phyloP scores from a whole-genome alignment of 257 asterid genomes.

The Solanum paucissectum region DNA sequence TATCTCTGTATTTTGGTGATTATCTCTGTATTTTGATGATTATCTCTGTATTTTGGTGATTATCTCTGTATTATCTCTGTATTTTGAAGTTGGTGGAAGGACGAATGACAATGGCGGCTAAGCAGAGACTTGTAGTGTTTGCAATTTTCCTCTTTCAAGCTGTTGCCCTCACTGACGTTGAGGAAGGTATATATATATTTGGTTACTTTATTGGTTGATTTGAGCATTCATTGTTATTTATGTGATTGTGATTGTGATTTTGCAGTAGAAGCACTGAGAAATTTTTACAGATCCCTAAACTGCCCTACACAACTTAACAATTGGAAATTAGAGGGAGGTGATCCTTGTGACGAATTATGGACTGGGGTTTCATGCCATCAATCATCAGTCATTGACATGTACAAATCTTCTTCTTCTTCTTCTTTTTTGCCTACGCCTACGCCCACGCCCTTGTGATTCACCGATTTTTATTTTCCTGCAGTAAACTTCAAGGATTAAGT shows the following conservation, averaged over 20 bases:
- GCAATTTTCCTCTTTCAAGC: constrained; percentile 20
- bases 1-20: background rate
- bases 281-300: constrained; percentile 56
- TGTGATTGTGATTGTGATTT: background rate
- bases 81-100: background rate
- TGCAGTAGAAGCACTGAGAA: constrained; percentile 75
- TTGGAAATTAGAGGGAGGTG: constrained; percentile 70
- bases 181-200: constrained; percentile 40
- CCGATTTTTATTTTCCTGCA: constrained; percentile 12
- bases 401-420: background rate
- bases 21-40: too few relatives aligned
- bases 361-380: constrained; percentile 57
- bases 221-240: background rate
- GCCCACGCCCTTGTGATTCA: background rate
- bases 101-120: constrained; percentile 40
- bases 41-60: too few relatives aligned
- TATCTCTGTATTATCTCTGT: background rate
- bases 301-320: constrained; percentile 43
- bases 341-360: constrained; percentile 83
- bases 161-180: constrained; percentile 38
- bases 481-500: constrained; percentile 60
- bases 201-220: background rate
- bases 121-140: constrained; percentile 4
- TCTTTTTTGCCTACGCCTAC: background rate
- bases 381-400: constrained; percentile 66